A percentile compares a stretch with the other conserved stretches of the same genome.
Conservation (phyloP, 2,329 filamentous ascomycete genomes). For the Diaporthe humulicola region DNA sequence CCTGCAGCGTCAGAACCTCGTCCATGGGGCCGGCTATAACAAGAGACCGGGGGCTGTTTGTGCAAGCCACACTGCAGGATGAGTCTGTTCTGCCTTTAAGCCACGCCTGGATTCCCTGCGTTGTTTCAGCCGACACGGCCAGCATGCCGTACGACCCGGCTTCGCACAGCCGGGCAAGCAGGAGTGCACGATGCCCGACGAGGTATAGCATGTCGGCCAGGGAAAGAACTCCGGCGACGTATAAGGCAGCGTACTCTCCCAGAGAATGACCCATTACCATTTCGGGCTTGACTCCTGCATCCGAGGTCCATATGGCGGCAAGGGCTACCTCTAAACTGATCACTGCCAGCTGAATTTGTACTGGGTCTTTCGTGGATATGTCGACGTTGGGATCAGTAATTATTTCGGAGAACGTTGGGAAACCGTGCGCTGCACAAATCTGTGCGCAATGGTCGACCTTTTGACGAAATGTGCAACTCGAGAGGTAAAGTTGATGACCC, state of each 20-base stretch:
- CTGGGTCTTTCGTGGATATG: neutral
- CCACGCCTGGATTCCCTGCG: slow-evolving; percentile 53
- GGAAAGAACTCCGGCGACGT: slow-evolving; percentile 70
- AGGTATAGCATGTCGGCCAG: slow-evolving; percentile 70
- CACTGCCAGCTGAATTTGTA: neutral
- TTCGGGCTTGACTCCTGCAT: slow-evolving; percentile 45
- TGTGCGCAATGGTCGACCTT: slow-evolving; percentile 60
- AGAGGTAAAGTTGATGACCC: slow-evolving; percentile 36
- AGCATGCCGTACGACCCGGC: slow-evolving; percentile 72
- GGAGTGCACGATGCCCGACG: slow-evolving; percentile 67
- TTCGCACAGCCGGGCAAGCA: slow-evolving; percentile 66
- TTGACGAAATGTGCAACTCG: slow-evolving; percentile 37
- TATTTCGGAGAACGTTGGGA: neutral
- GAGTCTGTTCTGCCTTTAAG: neutral
- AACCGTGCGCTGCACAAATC: slow-evolving; percentile 48
- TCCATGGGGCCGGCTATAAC: neutral
- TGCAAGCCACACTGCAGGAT: slow-evolving; percentile 12
- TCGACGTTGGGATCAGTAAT: neutral
- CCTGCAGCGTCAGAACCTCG: neutral
- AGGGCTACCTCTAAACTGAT: neutral
- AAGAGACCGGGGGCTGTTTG: neutral
- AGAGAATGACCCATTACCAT: slow-evolving; percentile 74
- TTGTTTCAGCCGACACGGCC: slow-evolving; percentile 59
- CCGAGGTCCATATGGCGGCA: neutral
- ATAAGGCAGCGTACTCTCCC: slow-evolving; percentile 79